Evolutionary conservation across 163 green algal genomes (phyloP).

Genomic region (Smithsoniella earleae): DNA sequence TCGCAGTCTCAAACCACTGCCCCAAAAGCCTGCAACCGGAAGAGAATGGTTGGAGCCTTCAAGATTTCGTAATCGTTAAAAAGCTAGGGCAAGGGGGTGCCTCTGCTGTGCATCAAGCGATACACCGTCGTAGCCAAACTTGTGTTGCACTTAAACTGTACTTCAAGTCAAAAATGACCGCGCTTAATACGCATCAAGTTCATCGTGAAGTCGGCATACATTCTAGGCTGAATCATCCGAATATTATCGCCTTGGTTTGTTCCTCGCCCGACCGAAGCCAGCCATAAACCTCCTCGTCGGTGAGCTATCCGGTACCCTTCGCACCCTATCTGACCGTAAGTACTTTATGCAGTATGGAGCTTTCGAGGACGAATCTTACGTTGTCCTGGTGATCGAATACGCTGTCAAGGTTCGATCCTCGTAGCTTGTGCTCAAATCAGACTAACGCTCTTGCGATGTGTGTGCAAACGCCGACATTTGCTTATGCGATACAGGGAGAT

Average conservation of each 20-base stretch:
- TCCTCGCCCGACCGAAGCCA: background rate
- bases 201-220: slow-evolving; percentile 22
- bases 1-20: background rate
- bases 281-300: background rate
- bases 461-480: too few species aligned
- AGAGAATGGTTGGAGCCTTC: background rate
- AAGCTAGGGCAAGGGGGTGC: slow-evolving; percentile 17
- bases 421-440: too few species aligned
- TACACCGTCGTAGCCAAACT: background rate
- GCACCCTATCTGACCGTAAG: too few species aligned
- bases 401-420: too few species aligned
- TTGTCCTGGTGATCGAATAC: slow-evolving; percentile 9
- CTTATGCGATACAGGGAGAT: background rate
- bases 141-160: slow-evolving; percentile 24
- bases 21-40: slow-evolving; percentile 11
- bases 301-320: background rate
- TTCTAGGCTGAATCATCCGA: slow-evolving; percentile 19
- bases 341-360: slow-evolving; percentile 25
- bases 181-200: slow-evolving; percentile 24
- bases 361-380: slow-evolving; percentile 4
- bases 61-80: slow-evolving; percentile 29
- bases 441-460: too few species aligned
- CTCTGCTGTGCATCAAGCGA: slow-evolving; percentile 20
- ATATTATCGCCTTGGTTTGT: slow-evolving; percentile 16
- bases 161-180: slow-evolving; percentile 24